Base-by-base conservation (phyloP, 768 basidiomycete genomes). In the Leccinellum rugosiceps region DNA sequence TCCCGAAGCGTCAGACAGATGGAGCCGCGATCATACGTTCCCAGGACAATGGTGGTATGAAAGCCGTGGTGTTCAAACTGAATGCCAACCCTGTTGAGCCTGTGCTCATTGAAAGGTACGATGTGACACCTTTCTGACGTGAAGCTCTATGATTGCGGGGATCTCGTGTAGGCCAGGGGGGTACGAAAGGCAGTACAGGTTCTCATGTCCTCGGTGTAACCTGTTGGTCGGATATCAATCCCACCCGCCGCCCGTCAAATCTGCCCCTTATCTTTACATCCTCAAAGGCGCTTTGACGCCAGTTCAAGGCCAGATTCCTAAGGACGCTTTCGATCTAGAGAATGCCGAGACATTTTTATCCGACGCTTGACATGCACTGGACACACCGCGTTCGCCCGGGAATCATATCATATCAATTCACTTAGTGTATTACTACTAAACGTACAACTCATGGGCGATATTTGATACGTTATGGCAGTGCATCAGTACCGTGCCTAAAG, bases 251-350 rank as follows among this genome's bases (percentile, higher is more conserved):
- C 92, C 92, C 32, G 78, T 80, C 44, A 92, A 90, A 72, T 83
- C 84, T 3, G 87, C 83, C 3, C 84, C 89, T 1, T 94, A 85
- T 71, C 65, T 94, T 35, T 96, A 94, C 69, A 83, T 95, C 54
- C 63, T 92, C 50, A 78, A 83, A 47, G 94, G 94, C 4, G 87
- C 91, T 17, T 78, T 96, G 56, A 92, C 90, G n/a, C 89, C 90
- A 66, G 75, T 88, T 63, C 94, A 96, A 77, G 94, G 94, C 32
- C 87, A 93, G 66, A 74, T 94, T 31, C 94, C 94, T 10, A 73
- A 79, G 47, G 91, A 92, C 61, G 94, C 94, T 6, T 92, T 95
- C 66, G 85, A 88, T 50, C 78, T 81, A 41, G 80, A 81, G 59
- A 53, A 46, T 34, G 41, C 35, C 34, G 26, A 19, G 19, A 55